Evolutionary conservation across 192 early-diverging fungal genomes (phyloP).

Genomic region (Coemansia sp.): DNA sequence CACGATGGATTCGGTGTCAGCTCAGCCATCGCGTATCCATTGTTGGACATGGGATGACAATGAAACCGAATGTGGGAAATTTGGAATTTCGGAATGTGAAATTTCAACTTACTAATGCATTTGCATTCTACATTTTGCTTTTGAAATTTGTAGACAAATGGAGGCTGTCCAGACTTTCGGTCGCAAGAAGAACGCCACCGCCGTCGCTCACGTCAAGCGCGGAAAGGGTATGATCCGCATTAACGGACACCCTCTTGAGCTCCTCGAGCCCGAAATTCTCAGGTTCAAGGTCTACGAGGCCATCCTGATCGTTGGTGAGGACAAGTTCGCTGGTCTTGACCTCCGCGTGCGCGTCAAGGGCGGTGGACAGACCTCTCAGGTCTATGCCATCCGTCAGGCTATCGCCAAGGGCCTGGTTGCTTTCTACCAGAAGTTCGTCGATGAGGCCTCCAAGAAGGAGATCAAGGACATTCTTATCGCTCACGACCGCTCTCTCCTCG

Average conservation of each 20-base stretch:
- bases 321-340: constrained; percentile 94
- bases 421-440: constrained; percentile 99
- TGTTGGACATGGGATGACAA: neutral
- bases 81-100: neutral
- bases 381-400: constrained; percentile 98
- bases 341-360: constrained; percentile 96
- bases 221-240: constrained; percentile 96
- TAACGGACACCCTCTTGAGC: constrained; percentile 95
- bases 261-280: constrained; percentile 96
- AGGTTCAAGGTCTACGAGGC: constrained; percentile 99
- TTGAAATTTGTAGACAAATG: constrained; percentile 46
- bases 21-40: neutral
- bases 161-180: constrained; percentile 57
- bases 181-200: constrained; percentile 95
- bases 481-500: constrained; percentile 97
- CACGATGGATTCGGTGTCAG: neutral
- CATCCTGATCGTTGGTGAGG: constrained; percentile 92
- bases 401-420: constrained; percentile 99
- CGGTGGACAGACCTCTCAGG: constrained; percentile 96
- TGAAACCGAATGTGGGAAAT: neutral
- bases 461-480: constrained; percentile 88
- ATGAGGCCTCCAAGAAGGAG: constrained; percentile 99
- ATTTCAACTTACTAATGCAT: neutral
- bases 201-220: constrained; percentile 98
- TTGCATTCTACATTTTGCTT: neutral